These are phyloP conservation scores for Leccinum boreale DNA, from an alignment of 768 basidiomycete species.

Conservation along the genomic window DNA sequence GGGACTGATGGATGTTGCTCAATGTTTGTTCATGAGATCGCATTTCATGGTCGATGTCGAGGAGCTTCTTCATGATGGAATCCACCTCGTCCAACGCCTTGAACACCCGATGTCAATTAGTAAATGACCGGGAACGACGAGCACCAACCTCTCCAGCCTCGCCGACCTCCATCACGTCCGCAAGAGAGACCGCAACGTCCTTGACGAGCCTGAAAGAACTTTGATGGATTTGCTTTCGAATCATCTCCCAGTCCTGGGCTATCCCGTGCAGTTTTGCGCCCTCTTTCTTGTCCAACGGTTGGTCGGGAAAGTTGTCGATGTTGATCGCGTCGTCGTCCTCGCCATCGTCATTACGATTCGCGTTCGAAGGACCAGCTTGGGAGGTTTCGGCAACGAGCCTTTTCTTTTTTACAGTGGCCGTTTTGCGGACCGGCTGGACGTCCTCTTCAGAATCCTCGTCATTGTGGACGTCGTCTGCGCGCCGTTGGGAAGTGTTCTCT, in stretches of 20 bases:
- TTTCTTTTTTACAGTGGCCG: conserved; percentile 25
- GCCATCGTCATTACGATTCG: conserved; percentile 32
- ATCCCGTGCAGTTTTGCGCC: conserved; percentile 53
- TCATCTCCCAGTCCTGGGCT: conserved; percentile 57
- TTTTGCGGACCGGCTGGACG: conserved; percentile 35
- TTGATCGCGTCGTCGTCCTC: conserved; percentile 55
- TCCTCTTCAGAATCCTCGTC: conserved; percentile 37
- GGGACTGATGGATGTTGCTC: conserved; percentile 51
- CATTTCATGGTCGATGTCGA: conserved; percentile 67
- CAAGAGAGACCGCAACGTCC: conserved; percentile 55
- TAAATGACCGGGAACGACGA: not conserved
- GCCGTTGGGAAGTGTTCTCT: conserved; percentile 37
- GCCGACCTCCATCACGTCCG: conserved; percentile 57
- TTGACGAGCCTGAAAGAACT: conserved; percentile 43
- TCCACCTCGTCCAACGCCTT: conserved; percentile 65
- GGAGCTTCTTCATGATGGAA: conserved; percentile 57
- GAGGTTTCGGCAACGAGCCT: not conserved
- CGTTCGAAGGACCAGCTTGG: conserved; percentile 24
- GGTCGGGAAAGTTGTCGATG: conserved; percentile 58
- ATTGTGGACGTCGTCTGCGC: conserved; percentile 38
- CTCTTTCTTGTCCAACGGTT: conserved; percentile 59
- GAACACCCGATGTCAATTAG: not conserved
- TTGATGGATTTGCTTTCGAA: conserved; percentile 47
- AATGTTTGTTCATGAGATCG: conserved; percentile 51
- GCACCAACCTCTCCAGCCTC: conserved; percentile 48